phyloP scores from a whole-genome alignment of 1,139 yeast genomes.

The Candida tunisiensis region DNA sequence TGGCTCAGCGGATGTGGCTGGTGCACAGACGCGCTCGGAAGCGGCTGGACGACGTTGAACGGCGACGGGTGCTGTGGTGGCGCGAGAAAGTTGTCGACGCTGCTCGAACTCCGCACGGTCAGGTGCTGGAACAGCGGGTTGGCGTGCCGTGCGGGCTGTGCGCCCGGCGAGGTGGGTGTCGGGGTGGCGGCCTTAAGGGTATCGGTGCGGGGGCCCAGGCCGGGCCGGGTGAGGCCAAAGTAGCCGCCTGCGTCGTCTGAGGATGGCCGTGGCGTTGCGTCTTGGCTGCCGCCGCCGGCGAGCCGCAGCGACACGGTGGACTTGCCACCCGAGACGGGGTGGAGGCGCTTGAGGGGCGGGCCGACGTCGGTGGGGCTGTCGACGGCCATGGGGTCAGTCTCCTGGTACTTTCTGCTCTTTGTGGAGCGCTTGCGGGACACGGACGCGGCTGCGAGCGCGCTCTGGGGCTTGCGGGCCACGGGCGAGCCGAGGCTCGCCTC shows the following conservation, averaged over 20 bases:
- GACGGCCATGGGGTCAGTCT: slow-evolving; percentile 1
- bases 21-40: slow-evolving; percentile 2
- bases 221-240: too few relatives aligned
- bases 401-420: slow-evolving; percentile 6
- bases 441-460: slow-evolving; percentile 3
- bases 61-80: slow-evolving; percentile 3
- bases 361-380: slow-evolving; percentile 1
- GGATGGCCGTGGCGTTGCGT: too few relatives aligned
- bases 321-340: slow-evolving; percentile 1
- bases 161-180: too few relatives aligned
- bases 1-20: slow-evolving; percentile 1
- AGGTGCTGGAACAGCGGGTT: too few relatives aligned
- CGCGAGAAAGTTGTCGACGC: slow-evolving; percentile 1
- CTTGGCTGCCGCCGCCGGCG: too few relatives aligned
- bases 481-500: slow-evolving; percentile 10
- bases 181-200: too few relatives aligned
- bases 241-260: too few relatives aligned
- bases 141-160: too few relatives aligned
- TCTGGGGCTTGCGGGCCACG: not conserved
- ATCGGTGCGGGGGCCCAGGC: too few relatives aligned
- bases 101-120: slow-evolving; percentile 1
- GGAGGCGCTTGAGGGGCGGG: slow-evolving; percentile 3
- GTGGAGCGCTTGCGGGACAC: slow-evolving; percentile 9
- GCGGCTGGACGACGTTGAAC: slow-evolving; percentile 3
- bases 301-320: slow-evolving; percentile 4